Percentiles rank a stretch among this genome's conserved stretches.
Evolutionary conservation across 352 stramenopile genomes (phyloP).

Genomic region (Pythium angustatum): DNA sequence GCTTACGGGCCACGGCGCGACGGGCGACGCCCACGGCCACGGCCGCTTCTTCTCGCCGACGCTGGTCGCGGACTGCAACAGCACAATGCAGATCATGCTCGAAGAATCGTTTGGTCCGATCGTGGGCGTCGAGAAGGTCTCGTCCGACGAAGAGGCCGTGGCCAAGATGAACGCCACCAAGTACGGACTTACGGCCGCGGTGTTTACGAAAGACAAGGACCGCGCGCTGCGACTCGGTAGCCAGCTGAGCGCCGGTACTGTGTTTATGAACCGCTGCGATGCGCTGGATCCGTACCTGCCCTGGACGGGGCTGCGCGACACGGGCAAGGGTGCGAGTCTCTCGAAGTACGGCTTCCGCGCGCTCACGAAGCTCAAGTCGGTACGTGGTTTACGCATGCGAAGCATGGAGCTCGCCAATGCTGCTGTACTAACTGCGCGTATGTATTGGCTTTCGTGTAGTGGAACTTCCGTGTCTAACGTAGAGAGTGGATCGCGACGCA

Average conservation of each 20-base stretch:
- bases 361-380: constrained; percentile 80
- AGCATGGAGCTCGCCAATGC: not conserved
- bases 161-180: constrained; percentile 79
- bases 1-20: constrained; percentile 48
- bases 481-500: too few species aligned
- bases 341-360: constrained; percentile 82
- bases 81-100: constrained; percentile 76
- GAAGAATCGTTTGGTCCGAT: constrained; percentile 88
- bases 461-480: constrained; percentile 69
- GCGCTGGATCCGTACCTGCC: constrained; percentile 77
- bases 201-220: constrained; percentile 62
- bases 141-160: constrained; percentile 71
- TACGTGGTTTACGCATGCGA: constrained; percentile 29
- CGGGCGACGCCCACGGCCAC: constrained; percentile 47
- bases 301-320: constrained; percentile 79
- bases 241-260: constrained; percentile 69
- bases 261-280: constrained; percentile 89
- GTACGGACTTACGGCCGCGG: constrained; percentile 74
- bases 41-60: constrained; percentile 82
- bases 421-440: not conserved
- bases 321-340: constrained; percentile 80
- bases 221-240: constrained; percentile 53
- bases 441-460: constrained; percentile 32
- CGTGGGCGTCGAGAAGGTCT: constrained; percentile 69
- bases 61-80: constrained; percentile 63